Evolutionary conservation across 164 flowering plant species (phyloP).

Genomic region (Stephania japonica): DNA sequence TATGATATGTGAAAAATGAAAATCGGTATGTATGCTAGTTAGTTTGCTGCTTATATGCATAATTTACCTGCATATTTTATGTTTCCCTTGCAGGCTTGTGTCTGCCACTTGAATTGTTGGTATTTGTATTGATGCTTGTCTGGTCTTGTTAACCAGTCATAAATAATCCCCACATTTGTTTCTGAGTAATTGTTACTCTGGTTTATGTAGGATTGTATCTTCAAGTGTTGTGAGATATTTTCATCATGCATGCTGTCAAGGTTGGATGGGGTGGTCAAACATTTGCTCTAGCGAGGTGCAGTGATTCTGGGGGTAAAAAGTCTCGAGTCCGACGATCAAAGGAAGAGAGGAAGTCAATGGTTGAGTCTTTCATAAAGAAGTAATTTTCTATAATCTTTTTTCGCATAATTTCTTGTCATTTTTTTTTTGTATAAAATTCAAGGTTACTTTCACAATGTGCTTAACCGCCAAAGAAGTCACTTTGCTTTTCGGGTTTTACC

Average conservation of each 20-base stretch:
- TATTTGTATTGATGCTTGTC: neutral
- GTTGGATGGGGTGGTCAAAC: constrained; percentile 71
- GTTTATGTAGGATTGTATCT: constrained; percentile 8
- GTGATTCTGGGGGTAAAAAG: constrained; percentile 62
- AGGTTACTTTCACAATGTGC: neutral
- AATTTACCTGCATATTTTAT: neutral
- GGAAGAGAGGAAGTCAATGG: constrained; percentile 81
- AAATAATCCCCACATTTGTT: neutral
- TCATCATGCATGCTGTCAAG: constrained; percentile 58
- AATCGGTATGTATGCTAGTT: neutral
- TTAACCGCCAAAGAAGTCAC: neutral
- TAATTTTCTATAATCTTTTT: constrained; percentile 20
- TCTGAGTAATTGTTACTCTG: constrained; percentile 2
- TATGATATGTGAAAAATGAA: no score
- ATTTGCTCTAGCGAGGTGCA: constrained; percentile 62
- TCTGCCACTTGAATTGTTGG: neutral
- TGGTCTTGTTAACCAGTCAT: neutral
- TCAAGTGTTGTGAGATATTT: constrained; percentile 15
- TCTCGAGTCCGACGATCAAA: constrained; percentile 74
- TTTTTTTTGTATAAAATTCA: neutral
- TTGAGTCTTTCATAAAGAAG: constrained; percentile 76
- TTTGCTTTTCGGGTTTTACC: neutral
- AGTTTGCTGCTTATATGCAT: neutral
- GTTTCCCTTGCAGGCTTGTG: neutral
- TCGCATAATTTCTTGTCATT: neutral